Percentiles rank a stretch among this genome's conserved stretches.
Conservation (phyloP, 495 filamentous ascomycete species). For the Articulospora tetracladia region DNA sequence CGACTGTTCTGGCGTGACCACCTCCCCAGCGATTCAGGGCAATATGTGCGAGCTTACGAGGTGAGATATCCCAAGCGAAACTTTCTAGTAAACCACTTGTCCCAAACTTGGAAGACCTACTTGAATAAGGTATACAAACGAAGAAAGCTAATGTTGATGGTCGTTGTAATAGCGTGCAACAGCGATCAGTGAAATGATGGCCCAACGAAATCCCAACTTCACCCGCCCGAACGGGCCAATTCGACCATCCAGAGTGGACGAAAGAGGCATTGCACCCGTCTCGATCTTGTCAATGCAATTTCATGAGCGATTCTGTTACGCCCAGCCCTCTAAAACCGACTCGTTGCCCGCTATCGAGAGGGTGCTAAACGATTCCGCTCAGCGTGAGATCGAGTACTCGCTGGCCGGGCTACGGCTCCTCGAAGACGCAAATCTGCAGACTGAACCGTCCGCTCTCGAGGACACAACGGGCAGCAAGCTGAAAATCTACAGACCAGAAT, state of each 20-base stretch:
- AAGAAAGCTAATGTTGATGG: no score
- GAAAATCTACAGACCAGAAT: not conserved
- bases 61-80: no score
- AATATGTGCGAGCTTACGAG: constrained; percentile 2
- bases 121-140: no score
- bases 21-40: not conserved
- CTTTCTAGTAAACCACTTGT: no score
- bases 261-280: constrained; percentile 2
- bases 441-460: not conserved
- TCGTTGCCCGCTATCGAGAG: constrained; percentile 3
- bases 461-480: not conserved
- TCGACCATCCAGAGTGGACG: not conserved
- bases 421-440: not conserved
- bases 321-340: not conserved
- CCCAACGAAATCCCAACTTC: not conserved
- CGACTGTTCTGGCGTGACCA: not conserved
- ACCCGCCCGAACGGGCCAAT: not conserved
- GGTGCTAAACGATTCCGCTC: constrained; percentile 2
- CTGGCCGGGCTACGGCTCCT: not conserved
- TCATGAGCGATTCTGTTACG: constrained; percentile 1
- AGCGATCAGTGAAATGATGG: not conserved
- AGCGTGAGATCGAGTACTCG: not conserved
- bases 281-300: not conserved
- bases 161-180: no score
- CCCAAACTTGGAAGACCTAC: no score